phyloP scores from a whole-genome alignment of 352 stramenopile genomes.

The Phytophthora sp. region DNA sequence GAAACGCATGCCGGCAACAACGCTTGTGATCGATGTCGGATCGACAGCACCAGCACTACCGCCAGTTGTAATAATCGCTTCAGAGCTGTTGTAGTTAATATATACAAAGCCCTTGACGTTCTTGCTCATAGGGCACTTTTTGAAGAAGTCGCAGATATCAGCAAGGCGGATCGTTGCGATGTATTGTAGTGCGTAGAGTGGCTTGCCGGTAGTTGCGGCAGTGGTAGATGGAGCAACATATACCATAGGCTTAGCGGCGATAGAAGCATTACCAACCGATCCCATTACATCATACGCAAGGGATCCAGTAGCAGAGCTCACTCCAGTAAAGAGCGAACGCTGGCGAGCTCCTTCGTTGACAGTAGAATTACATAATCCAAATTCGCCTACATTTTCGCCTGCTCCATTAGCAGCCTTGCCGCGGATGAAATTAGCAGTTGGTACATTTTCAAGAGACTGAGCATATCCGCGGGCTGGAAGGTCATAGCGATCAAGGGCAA shows the following conservation, averaged over 20 bases:
- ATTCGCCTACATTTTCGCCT: neutral
- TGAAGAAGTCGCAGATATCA: slow-evolving; percentile 21
- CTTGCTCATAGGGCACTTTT: slow-evolving; percentile 20
- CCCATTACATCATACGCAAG: neutral
- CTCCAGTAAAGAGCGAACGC: neutral
- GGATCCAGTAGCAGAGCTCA: neutral
- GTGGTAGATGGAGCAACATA: neutral
- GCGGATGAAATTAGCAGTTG: neutral
- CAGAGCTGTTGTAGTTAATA: slow-evolving; percentile 16
- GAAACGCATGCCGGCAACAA: too few species aligned
- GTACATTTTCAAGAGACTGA: neutral
- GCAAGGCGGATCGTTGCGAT: neutral
- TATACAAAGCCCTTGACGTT: slow-evolving; percentile 9
- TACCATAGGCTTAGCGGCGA: neutral
- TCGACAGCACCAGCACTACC: neutral
- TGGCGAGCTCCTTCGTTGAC: neutral
- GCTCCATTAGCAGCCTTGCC: too few species aligned
- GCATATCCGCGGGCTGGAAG: neutral
- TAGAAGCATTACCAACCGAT: neutral
- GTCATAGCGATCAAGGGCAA: neutral
- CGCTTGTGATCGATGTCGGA: too few species aligned
- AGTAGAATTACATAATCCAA: neutral
- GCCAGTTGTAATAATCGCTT: neutral
- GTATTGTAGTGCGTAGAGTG: slow-evolving; percentile 4
- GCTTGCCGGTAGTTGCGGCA: neutral